These are phyloP conservation scores for Quercus rubra DNA, from an alignment of 306 rosid species.

Conservation along the genomic window DNA sequence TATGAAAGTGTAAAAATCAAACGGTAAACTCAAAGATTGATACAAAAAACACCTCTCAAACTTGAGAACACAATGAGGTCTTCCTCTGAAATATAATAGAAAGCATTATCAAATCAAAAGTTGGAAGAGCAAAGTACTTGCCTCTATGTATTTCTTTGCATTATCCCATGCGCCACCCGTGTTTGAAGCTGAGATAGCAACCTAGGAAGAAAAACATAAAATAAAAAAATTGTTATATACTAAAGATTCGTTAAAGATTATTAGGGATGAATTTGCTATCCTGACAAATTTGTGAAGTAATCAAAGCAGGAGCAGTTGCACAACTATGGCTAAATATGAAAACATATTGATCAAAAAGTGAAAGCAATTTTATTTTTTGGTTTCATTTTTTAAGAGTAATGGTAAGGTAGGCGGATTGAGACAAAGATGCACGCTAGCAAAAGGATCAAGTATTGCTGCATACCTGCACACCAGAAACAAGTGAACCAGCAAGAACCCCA, in stretches of 20 bases:
- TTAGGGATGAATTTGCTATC: neutral
- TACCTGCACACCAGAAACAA: conserved; percentile 81
- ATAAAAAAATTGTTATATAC: neutral
- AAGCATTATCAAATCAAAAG: neutral
- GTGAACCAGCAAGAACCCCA: conserved; percentile 69
- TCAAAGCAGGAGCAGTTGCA: neutral
- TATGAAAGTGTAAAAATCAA: neutral
- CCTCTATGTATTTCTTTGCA: conserved; percentile 71
- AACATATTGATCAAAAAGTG: neutral
- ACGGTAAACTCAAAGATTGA: neutral
- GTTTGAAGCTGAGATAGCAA: conserved; percentile 70
- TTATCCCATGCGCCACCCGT: conserved; percentile 75
- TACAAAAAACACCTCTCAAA: neutral
- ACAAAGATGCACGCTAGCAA: neutral
- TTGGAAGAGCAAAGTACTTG: conserved; percentile 12
- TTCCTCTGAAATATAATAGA: neutral
- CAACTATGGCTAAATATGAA: neutral
- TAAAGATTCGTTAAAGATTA: neutral
- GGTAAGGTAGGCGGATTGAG: neutral
- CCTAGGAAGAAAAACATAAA: conserved; percentile 20
- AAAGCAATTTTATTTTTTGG: neutral
- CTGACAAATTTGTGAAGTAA: neutral
- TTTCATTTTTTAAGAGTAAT: neutral
- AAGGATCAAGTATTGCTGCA: neutral
- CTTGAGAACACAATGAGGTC: neutral